Percentiles rank a stretch among this genome's conserved stretches.
phyloP scores from a whole-genome alignment of 192 early-diverging fungal species.

The Rhizophagus sp. region DNA sequence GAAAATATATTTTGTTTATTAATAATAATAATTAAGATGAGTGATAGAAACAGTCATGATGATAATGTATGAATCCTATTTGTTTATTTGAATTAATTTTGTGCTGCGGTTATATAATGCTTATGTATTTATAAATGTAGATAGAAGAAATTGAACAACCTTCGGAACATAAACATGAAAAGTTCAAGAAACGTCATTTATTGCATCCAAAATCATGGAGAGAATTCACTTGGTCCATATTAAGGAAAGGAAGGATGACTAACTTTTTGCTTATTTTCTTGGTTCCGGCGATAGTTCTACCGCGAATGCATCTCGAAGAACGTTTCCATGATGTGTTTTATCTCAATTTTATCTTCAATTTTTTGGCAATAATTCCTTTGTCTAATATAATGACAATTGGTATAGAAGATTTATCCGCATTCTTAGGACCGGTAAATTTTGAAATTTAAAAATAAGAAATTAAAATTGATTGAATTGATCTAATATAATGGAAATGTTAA shows the following conservation, averaged over 20 bases:
- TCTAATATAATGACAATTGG: slow-evolving; percentile 4
- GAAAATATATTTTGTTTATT: too few species aligned
- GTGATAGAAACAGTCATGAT: too few species aligned
- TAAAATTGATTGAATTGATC: neutral
- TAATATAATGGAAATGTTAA: neutral
- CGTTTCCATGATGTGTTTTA: neutral
- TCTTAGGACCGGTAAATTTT: neutral
- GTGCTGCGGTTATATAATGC: neutral
- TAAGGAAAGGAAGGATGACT: neutral
- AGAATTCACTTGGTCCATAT: neutral
- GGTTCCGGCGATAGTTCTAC: neutral
- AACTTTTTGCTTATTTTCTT: slow-evolving; percentile 14
- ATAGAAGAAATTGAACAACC: neutral
- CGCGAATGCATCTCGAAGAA: neutral
- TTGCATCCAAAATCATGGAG: neutral
- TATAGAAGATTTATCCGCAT: slow-evolving; percentile 18
- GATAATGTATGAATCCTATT: too few species aligned
- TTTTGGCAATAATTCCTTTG: slow-evolving; percentile 20
- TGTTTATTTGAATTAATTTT: too few species aligned
- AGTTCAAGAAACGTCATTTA: neutral
- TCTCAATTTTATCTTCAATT: neutral
- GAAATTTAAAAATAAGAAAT: neutral
- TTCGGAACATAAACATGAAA: neutral
- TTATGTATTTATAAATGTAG: neutral
- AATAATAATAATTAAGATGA: too few species aligned